A percentile compares a stretch with the other conserved stretches of the same genome.
phyloP scores from a whole-genome alignment of 1,139 yeast genomes.

The Yamadazyma dendronema region DNA sequence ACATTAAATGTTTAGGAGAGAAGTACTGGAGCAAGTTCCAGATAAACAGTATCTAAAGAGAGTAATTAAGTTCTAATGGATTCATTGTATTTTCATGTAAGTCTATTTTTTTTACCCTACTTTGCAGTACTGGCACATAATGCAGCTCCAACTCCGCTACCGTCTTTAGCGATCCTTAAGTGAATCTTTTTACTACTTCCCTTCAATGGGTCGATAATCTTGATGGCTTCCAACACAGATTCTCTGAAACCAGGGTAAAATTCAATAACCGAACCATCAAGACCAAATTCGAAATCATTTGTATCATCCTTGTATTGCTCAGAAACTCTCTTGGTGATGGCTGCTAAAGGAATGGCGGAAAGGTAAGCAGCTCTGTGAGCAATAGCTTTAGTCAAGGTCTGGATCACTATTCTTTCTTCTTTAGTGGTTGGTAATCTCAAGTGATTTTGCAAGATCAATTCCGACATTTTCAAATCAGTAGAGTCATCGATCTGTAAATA shows the following conservation, averaged over 20 bases:
- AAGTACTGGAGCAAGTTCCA: too few species aligned
- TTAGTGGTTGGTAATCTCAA: constrained; percentile 64
- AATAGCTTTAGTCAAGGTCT: constrained; percentile 70
- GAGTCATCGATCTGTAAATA: constrained; percentile 81
- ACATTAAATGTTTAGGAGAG: too few species aligned
- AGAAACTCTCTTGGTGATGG: constrained; percentile 48
- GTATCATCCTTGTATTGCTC: constrained; percentile 50
- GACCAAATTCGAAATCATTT: constrained; percentile 82
- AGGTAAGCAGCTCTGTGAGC: constrained; percentile 82
- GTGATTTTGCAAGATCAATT: constrained; percentile 58
- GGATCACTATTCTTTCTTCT: constrained; percentile 72
- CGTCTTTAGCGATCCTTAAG: constrained; percentile 84
- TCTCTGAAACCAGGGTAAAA: constrained; percentile 85
- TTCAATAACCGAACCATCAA: constrained; percentile 92
- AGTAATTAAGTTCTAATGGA: too few species aligned
- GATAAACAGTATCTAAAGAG: too few species aligned
- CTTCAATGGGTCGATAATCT: constrained; percentile 65
- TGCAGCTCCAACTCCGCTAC: constrained; percentile 96
- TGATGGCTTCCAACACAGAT: constrained; percentile 72
- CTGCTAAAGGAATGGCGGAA: constrained; percentile 87
- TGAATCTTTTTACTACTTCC: constrained; percentile 70
- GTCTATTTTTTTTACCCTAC: too few species aligned
- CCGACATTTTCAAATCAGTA: constrained; percentile 64
- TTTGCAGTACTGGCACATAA: constrained; percentile 60
- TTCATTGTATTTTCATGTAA: too few species aligned